Percentiles rank a stretch among this genome's conserved stretches.
Conservation (phyloP, 2,329 filamentous ascomycete species). For the Sporothrix brasiliensis region DNA sequence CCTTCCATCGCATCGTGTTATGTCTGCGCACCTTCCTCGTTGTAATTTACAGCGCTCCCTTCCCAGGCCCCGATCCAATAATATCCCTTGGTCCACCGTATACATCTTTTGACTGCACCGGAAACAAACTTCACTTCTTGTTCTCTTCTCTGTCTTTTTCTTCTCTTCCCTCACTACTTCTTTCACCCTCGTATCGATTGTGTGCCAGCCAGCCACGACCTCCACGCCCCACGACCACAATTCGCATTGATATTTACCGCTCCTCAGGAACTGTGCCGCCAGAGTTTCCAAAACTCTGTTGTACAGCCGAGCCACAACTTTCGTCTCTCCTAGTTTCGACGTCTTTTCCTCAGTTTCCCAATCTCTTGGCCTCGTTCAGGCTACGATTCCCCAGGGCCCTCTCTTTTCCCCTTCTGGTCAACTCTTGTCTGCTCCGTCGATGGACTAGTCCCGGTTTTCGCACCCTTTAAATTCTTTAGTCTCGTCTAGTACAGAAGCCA, state of each 20-base stretch:
- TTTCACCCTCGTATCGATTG: not conserved
- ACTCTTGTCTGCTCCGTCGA: conserved; percentile 22
- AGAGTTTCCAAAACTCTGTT: not conserved
- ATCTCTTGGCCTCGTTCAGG: not conserved
- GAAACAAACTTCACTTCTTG: conserved; percentile 16
- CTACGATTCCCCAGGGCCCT: conserved; percentile 3
- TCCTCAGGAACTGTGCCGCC: not conserved
- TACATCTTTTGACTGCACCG: conserved; percentile 11
- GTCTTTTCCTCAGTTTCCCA: not conserved
- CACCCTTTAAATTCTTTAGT: conserved; percentile 28
- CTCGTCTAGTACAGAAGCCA: conserved; percentile 25
- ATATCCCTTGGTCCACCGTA: conserved; percentile 8
- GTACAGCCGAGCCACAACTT: not conserved
- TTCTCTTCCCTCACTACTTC: not conserved
- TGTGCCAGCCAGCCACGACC: conserved; percentile 5
- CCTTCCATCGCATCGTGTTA: conserved; percentile 12
- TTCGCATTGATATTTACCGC: not conserved
- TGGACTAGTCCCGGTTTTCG: conserved; percentile 32
- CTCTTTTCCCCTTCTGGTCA: not conserved
- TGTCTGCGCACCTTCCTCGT: conserved; percentile 9
- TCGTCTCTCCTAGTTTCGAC: not conserved
- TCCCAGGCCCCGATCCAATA: conserved; percentile 14
- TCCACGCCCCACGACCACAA: not conserved
- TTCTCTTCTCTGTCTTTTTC: not conserved
- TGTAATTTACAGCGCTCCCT: conserved; percentile 15